A percentile compares a stretch with the other conserved stretches of the same genome.
Conservation (phyloP, 768 basidiomycete genomes). For the Termitomyces heimii region DNA sequence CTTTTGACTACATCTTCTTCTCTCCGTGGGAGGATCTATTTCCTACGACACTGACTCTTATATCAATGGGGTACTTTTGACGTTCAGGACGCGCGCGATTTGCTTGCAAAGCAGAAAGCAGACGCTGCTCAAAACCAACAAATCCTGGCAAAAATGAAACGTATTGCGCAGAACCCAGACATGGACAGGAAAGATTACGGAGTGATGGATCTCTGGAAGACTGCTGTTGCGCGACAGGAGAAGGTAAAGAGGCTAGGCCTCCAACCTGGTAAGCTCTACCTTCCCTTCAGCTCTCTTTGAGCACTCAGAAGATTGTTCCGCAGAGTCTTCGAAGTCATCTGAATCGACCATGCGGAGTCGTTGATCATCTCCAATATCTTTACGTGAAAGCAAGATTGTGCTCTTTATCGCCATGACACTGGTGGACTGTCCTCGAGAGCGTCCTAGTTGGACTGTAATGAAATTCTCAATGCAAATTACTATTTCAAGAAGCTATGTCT, state of each 20-base stretch:
- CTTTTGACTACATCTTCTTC: no score
- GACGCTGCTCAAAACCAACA: conserved; percentile 34
- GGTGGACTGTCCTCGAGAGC: background rate
- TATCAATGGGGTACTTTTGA: conserved; percentile 72
- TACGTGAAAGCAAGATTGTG: background rate
- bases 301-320: background rate
- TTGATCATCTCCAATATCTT: background rate
- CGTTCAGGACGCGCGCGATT: conserved; percentile 71
- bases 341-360: background rate
- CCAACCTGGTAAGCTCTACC: conserved; percentile 13
- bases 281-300: background rate
- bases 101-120: conserved; percentile 43
- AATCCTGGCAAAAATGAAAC: conserved; percentile 38
- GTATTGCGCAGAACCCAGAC: conserved; percentile 34
- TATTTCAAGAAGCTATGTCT: background rate
- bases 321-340: conserved; percentile 9
- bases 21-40: no score
- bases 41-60: conserved; percentile 71
- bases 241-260: conserved; percentile 22
- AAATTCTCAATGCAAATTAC: background rate
- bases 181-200: conserved; percentile 24
- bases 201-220: conserved; percentile 25
- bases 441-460: background rate
- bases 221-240: conserved; percentile 20
- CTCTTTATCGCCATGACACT: background rate